Evolutionary conservation across 2,329 filamentous ascomycete genomes (phyloP), one percentile per base, ranked within the genome.

Genomic region (Fusarium subglutinans): DNA sequence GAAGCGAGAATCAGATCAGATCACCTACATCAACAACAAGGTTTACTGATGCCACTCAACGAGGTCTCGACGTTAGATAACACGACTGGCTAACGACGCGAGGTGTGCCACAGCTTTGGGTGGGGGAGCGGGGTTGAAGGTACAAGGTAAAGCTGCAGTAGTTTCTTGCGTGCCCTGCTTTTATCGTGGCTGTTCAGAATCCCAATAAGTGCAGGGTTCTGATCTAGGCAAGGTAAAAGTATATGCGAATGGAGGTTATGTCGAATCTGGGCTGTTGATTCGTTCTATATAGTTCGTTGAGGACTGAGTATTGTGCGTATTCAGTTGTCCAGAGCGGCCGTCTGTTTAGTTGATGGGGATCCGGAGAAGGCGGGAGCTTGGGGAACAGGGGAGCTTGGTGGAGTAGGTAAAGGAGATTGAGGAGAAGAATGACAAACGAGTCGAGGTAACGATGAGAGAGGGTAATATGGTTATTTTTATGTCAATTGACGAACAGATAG

Each of bases 31-130:
- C 63, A 67, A 73, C 69, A 65, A 69, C 63, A 69, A 75, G 63
- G 70, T 76, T 74, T 62, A 69, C 71, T 69, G 72, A 76, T 74
- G 59, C 72, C 58, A 70, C 71, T 69, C 73, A 55, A 60, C 41
- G 63, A 75, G 73, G 58, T 43, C 67, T 70, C 61, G 77, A 75
- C 76, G 76, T 76, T 74, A 78, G 76, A 78, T 78, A 76, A 76
- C 73, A 64, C 70, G 75, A 78, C 70, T 77, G 72, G 67, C 60
- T 69, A 70, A 62, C 63, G 55, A 76, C 66, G 76, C 67, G 59
- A 72, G 70, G 70, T 70, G 75, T 69, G 69, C 71, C 63, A 75
- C 68, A 74, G 54, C 63, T 74, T 70, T 51, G 61, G 67, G 76
- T 78, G 76, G 76, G 74, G 76, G 73, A 72, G 76, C 76, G 76